Evolutionary conservation across 139 green algal genomes (phyloP).

Genomic region (Pseudopediastrum boryanum): DNA sequence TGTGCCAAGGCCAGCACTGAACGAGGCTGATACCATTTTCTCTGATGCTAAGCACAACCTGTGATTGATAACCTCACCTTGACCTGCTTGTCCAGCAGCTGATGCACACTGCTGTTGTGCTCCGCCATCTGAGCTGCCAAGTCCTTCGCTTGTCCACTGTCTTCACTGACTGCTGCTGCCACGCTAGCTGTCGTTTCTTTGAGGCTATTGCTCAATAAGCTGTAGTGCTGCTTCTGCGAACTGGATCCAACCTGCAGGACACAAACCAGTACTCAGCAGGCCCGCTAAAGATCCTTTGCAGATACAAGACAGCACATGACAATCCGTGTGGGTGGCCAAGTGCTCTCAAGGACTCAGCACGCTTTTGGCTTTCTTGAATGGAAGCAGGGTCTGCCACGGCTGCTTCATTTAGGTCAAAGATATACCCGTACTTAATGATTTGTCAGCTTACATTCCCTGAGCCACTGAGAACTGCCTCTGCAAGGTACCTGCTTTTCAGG

Average conservation of each 20-base stretch:
- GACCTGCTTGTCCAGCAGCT: neutral
- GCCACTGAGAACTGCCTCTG: too few relatives aligned
- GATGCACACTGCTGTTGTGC: neutral
- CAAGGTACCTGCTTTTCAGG: too few relatives aligned
- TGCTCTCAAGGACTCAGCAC: too few relatives aligned
- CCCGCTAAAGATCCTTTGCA: neutral
- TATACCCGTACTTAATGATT: neutral
- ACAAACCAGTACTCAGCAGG: neutral
- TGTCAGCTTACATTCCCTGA: too few relatives aligned
- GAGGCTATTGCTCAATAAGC: neutral
- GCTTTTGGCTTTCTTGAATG: too few relatives aligned
- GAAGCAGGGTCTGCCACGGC: too few relatives aligned
- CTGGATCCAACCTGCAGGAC: neutral
- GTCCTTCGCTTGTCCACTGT: neutral
- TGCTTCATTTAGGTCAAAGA: neutral
- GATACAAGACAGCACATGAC: neutral
- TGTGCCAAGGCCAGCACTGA: too few relatives aligned
- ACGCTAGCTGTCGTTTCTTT: neutral
- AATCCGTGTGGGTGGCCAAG: neutral
- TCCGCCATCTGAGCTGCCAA: neutral
- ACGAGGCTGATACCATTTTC: too few relatives aligned
- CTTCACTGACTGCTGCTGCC: neutral
- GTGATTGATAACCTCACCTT: slow-evolving; percentile 17
- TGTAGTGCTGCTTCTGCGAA: neutral
- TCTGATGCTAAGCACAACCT: too few relatives aligned